phyloP scores from a whole-genome alignment of 805 yeast genomes.

The Lipomyces orientalis region DNA sequence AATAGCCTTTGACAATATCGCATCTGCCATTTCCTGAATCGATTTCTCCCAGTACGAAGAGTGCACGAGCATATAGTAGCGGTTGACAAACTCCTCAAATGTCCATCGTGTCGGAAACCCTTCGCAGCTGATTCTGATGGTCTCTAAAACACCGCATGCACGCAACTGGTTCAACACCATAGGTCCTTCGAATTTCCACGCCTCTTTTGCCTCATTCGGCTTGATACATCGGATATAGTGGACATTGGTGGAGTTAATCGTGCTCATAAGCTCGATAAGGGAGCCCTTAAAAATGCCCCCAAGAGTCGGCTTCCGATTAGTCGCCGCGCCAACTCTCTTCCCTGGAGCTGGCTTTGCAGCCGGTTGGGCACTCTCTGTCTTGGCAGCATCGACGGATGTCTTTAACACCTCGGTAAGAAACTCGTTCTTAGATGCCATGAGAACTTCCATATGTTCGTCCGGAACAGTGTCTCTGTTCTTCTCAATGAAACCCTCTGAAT shows the following conservation, averaged over 20 bases:
- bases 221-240: slow-evolving; percentile 97
- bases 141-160: slow-evolving; percentile 98
- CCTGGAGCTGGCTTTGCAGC: slow-evolving; percentile 47
- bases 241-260: slow-evolving; percentile 92
- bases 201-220: slow-evolving; percentile 91
- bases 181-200: slow-evolving; percentile 94
- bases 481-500: slow-evolving; percentile 92
- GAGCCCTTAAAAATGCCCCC: slow-evolving; percentile 95
- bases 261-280: slow-evolving; percentile 87
- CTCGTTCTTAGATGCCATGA: slow-evolving; percentile 69
- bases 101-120: slow-evolving; percentile 98
- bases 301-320: slow-evolving; percentile 82
- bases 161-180: slow-evolving; percentile 95
- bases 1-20: slow-evolving; percentile 68
- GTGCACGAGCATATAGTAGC: slow-evolving; percentile 82
- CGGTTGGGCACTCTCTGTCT: slow-evolving; percentile 38
- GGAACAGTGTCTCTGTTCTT: slow-evolving; percentile 97
- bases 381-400: slow-evolving; percentile 51
- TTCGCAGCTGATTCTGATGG: slow-evolving; percentile 94
- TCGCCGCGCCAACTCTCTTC: slow-evolving; percentile 49
- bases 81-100: slow-evolving; percentile 86
- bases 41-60: slow-evolving; percentile 68
- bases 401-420: slow-evolving; percentile 69
- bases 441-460: slow-evolving; percentile 89
- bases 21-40: slow-evolving; percentile 67